Conservation (phyloP, 129 eudicot species). For the Glebionis coronaria region DNA sequence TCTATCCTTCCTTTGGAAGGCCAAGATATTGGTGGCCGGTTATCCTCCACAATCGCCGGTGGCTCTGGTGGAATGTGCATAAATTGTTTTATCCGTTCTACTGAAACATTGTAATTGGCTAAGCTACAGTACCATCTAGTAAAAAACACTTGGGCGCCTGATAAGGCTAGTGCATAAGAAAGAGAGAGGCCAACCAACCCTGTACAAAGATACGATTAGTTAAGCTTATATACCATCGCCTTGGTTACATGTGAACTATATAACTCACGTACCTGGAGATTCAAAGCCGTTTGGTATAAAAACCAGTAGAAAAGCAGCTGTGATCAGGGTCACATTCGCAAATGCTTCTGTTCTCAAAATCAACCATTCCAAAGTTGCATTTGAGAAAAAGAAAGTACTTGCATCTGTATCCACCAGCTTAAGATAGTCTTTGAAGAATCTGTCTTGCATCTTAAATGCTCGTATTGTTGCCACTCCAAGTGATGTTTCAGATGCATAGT, state of each 20-base stretch:
- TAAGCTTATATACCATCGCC: neutral
- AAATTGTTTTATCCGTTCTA: too few relatives aligned
- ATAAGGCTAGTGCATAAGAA: too few relatives aligned
- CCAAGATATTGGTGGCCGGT: conserved; percentile 73
- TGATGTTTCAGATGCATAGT: too few relatives aligned
- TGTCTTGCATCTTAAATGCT: too few relatives aligned
- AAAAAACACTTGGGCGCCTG: conserved; percentile 62
- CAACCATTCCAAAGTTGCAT: conserved; percentile 77
- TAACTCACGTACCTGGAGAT: conserved; percentile 54
- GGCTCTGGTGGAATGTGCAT: too few relatives aligned
- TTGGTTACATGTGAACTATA: neutral
- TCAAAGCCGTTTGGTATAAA: too few relatives aligned
- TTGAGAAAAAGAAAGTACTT: conserved; percentile 59
- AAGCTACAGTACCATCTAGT: conserved; percentile 67
- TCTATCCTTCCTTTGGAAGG: too few relatives aligned
- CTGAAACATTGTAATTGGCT: conserved; percentile 58
- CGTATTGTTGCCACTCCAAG: too few relatives aligned
- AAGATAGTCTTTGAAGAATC: too few relatives aligned
- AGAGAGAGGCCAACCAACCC: conserved; percentile 87
- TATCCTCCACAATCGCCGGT: conserved; percentile 54
- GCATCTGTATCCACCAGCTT: too few relatives aligned
- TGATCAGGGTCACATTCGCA: too few relatives aligned
- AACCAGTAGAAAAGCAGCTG: too few relatives aligned
- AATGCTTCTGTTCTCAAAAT: conserved; percentile 61
- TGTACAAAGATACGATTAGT: conserved; percentile 15